Conservation (phyloP, 1,284 basidiomycete species). For the Tranzscheliella williamsii region DNA sequence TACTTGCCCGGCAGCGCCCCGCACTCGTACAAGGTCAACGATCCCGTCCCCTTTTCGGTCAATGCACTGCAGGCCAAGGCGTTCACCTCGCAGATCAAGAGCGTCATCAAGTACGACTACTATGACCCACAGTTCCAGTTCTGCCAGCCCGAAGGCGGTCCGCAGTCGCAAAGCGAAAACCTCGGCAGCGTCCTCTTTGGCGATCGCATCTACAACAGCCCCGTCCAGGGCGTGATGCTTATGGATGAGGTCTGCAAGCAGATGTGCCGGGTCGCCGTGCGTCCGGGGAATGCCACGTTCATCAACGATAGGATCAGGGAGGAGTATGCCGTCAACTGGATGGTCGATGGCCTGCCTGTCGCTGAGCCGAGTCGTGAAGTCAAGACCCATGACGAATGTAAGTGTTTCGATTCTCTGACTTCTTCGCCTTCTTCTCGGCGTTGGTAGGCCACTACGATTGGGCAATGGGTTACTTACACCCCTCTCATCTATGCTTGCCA, state of each 20-base stretch:
- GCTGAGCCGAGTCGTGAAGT: slow-evolving; percentile 63
- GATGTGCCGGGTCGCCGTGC: slow-evolving; percentile 73
- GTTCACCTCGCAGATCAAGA: slow-evolving; percentile 49
- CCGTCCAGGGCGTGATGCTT: slow-evolving; percentile 80
- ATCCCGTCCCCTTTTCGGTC: slow-evolving; percentile 59
- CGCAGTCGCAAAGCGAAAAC: slow-evolving; percentile 79
- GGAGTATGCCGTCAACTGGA: slow-evolving; percentile 92
- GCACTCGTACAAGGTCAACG: slow-evolving; percentile 56
- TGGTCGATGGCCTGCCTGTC: slow-evolving; percentile 89
- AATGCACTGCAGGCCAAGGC: slow-evolving; percentile 60
- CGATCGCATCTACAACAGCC: slow-evolving; percentile 89
- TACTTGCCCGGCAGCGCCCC: slow-evolving; percentile 62
- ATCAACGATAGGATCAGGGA: slow-evolving; percentile 89
- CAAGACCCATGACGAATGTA: slow-evolving; percentile 59
- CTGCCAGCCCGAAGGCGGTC: slow-evolving; percentile 77
- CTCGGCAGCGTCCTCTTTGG: slow-evolving; percentile 93
- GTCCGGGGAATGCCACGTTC: slow-evolving; percentile 77
- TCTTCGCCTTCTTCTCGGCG: too few relatives aligned
- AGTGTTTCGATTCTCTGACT: too few relatives aligned
- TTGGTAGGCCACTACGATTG: too few relatives aligned
- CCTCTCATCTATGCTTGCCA: too few relatives aligned
- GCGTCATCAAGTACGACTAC: slow-evolving; percentile 68
- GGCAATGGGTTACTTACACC: too few relatives aligned
- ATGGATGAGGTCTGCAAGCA: slow-evolving; percentile 73
- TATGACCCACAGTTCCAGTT: slow-evolving; percentile 84